These are phyloP conservation scores for Calocybe indica DNA, from an alignment of 768 basidiomycete genomes.

Conservation along the genomic window DNA sequence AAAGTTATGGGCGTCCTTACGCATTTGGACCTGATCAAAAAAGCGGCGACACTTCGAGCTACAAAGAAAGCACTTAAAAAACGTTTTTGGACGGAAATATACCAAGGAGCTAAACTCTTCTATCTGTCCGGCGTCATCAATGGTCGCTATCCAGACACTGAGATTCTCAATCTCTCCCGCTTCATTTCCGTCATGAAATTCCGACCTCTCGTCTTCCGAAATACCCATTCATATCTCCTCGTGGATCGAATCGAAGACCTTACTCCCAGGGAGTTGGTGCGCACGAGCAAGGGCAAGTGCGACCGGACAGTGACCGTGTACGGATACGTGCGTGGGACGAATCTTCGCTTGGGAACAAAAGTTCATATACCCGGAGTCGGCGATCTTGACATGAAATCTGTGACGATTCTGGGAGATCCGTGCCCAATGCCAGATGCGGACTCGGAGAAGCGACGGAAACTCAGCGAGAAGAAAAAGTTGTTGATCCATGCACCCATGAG, in stretches of 20 bases:
- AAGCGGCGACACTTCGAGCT: slow-evolving; percentile 73
- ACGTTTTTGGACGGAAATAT: slow-evolving; percentile 99
- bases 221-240: slow-evolving; percentile 90
- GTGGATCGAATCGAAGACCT: slow-evolving; percentile 94
- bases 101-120: slow-evolving; percentile 97
- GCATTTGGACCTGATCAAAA: slow-evolving; percentile 96
- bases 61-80: slow-evolving; percentile 96
- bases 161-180: slow-evolving; percentile 92
- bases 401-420: slow-evolving; percentile 82
- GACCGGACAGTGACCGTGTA: slow-evolving; percentile 93
- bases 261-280: slow-evolving; percentile 79
- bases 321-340: slow-evolving; percentile 91
- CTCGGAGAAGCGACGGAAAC: slow-evolving; percentile 84
- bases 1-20: slow-evolving; percentile 97
- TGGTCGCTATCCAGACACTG: slow-evolving; percentile 94
- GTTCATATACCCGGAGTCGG: slow-evolving; percentile 96
- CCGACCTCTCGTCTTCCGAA: slow-evolving; percentile 93
- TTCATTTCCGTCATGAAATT: slow-evolving; percentile 99
- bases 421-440: slow-evolving; percentile 91
- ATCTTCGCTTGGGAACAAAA: slow-evolving; percentile 66
- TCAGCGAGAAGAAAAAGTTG: slow-evolving; percentile 92
- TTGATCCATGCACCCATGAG: slow-evolving; percentile 98
- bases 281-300: slow-evolving; percentile 77
- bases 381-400: slow-evolving; percentile 71
- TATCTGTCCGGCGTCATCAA: slow-evolving; percentile 96